A percentile compares a stretch with the other conserved stretches of the same genome.
phyloP scores from a whole-genome alignment of 1,139 yeast species.

The Yamadazyma siamensis region DNA sequence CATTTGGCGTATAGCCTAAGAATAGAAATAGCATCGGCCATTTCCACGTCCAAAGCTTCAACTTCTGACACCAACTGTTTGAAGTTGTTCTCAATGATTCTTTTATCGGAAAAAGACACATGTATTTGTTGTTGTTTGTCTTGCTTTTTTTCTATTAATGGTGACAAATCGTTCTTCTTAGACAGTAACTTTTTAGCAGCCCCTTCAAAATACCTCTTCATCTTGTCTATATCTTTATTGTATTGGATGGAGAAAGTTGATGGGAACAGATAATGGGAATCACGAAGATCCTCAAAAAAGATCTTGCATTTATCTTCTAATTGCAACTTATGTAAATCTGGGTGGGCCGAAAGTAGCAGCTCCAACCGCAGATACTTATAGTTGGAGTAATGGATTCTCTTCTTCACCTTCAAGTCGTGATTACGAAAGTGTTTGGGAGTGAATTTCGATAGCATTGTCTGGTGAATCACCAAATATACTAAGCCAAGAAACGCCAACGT shows the following conservation, averaged over 20 bases:
- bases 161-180: conserved; percentile 5
- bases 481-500: too few species aligned
- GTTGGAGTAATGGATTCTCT: conserved; percentile 27
- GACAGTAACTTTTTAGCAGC: conserved; percentile 7
- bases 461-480: conserved; percentile 4
- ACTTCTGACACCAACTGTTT: conserved; percentile 7
- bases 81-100: conserved; percentile 5
- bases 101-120: conserved; percentile 4
- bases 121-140: too few species aligned
- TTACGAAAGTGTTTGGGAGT: conserved; percentile 3
- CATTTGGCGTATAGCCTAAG: conserved; percentile 37
- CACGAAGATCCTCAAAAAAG: conserved; percentile 24
- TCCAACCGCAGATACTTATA: conserved; percentile 25
- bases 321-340: conserved; percentile 5
- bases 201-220: conserved; percentile 14
- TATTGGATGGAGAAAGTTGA: conserved; percentile 15
- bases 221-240: conserved; percentile 28
- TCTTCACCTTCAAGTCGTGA: conserved; percentile 18
- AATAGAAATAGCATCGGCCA: conserved; percentile 37
- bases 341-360: conserved; percentile 15
- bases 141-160: too few species aligned
- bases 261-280: conserved; percentile 20
- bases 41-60: conserved; percentile 19
- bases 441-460: conserved; percentile 2
- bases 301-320: conserved; percentile 24